Percentiles rank a stretch among this genome's conserved stretches.
These are phyloP conservation scores for Austroboletus eburneus DNA, from an alignment of 768 basidiomycete genomes.

Conservation along the genomic window DNA sequence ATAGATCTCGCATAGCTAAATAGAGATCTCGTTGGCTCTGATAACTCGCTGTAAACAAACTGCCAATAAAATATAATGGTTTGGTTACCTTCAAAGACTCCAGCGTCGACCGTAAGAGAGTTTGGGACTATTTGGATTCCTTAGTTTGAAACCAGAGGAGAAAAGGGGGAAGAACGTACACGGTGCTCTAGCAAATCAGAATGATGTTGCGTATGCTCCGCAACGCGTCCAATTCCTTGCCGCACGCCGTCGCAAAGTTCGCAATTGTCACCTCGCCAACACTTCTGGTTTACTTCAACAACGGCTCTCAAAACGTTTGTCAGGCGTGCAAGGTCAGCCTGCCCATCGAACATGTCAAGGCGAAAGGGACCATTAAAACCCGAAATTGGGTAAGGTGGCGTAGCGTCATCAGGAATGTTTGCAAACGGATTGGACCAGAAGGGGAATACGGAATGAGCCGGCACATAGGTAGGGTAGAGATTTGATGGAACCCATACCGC, in stretches of 20 bases:
- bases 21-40: conserved; percentile 83
- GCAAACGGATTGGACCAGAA: conserved; percentile 37
- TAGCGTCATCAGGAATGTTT: conserved; percentile 32
- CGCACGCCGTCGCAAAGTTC: conserved; percentile 76
- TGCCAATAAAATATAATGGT: conserved; percentile 1
- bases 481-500: conserved; percentile 72
- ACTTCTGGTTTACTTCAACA: conserved; percentile 71
- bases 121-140: conserved; percentile 47
- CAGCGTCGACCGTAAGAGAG: conserved; percentile 61
- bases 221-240: conserved; percentile 62
- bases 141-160: background rate
- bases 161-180: conserved; percentile 38
- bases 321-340: conserved; percentile 81
- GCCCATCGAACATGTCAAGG: conserved; percentile 34
- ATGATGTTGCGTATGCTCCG: conserved; percentile 63
- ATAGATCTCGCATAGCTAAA: conserved; percentile 80
- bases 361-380: conserved; percentile 18
- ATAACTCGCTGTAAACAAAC: conserved; percentile 5
- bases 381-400: conserved; percentile 11
- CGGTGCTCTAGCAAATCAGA: conserved; percentile 72
- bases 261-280: conserved; percentile 83
- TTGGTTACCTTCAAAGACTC: conserved; percentile 68
- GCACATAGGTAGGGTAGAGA: conserved; percentile 58
- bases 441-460: conserved; percentile 67
- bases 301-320: conserved; percentile 79